Evolutionary conservation across 805 yeast genomes (phyloP).

Genomic region (Barnettozyma sucrosica): DNA sequence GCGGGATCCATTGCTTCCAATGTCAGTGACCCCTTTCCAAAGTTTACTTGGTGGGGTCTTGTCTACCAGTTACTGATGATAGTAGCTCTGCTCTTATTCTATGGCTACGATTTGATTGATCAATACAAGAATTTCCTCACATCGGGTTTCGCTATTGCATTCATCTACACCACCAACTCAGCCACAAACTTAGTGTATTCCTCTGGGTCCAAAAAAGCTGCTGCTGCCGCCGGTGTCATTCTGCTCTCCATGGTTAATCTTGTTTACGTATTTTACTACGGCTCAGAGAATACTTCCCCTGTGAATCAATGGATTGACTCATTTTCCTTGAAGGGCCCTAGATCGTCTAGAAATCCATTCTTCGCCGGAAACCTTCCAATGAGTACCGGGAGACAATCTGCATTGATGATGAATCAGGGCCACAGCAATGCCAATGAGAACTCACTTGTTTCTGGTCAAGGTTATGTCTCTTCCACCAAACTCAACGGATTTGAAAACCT

Average conservation of each 20-base stretch:
- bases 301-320: slow-evolving; percentile 81
- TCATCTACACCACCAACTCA: slow-evolving; percentile 79
- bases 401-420: not conserved
- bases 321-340: slow-evolving; percentile 53
- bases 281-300: slow-evolving; percentile 87
- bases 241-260: slow-evolving; percentile 75
- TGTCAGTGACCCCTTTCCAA: slow-evolving; percentile 48
- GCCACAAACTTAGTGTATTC: slow-evolving; percentile 75
- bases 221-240: slow-evolving; percentile 91
- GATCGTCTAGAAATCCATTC: slow-evolving; percentile 29
- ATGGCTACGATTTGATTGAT: slow-evolving; percentile 58
- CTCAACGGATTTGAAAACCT: slow-evolving; percentile 58
- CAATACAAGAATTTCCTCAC: slow-evolving; percentile 51
- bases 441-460: slow-evolving; percentile 21
- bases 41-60: slow-evolving; percentile 95
- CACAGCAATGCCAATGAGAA: not conserved
- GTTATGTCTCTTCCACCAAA: slow-evolving; percentile 44
- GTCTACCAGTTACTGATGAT: slow-evolving; percentile 69
- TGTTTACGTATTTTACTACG: slow-evolving; percentile 83
- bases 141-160: slow-evolving; percentile 52
- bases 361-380: slow-evolving; percentile 7
- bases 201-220: slow-evolving; percentile 57
- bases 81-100: slow-evolving; percentile 44
- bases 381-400: slow-evolving; percentile 8
- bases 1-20: slow-evolving; percentile 74